Evolutionary conservation across 2,329 filamentous ascomycete genomes (phyloP).

Genomic region (Talaromyces albobiverticillius): DNA sequence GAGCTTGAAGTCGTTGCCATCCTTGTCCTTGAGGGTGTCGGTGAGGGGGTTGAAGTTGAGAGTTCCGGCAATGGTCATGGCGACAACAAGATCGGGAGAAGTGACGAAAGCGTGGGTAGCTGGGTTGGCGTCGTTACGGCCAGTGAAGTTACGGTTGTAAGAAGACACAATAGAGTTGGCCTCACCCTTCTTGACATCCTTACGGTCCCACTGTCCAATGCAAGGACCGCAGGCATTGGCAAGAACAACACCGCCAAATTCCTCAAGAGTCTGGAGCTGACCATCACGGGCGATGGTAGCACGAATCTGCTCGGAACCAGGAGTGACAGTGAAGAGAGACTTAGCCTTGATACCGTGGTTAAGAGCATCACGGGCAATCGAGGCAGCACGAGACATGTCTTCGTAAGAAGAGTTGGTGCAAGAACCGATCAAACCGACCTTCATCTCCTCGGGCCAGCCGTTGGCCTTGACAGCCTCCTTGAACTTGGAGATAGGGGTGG

Average conservation of each 20-base stretch:
- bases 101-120: slow-evolving; percentile 92
- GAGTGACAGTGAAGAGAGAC: slow-evolving; percentile 89
- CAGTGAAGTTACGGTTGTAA: slow-evolving; percentile 99
- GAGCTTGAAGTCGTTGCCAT: slow-evolving; percentile 94
- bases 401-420: slow-evolving; percentile 91
- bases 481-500: slow-evolving; percentile 97
- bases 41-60: slow-evolving; percentile 94
- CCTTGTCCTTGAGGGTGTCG: slow-evolving; percentile 87
- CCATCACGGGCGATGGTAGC: slow-evolving; percentile 89
- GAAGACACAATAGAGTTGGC: slow-evolving; percentile 97
- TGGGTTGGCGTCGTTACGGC: slow-evolving; percentile 93
- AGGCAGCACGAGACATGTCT: slow-evolving; percentile 92
- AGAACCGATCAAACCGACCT: slow-evolving; percentile 94
- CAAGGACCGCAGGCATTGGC: slow-evolving; percentile 93
- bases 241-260: slow-evolving; percentile 90
- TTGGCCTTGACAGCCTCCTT: slow-evolving; percentile 91
- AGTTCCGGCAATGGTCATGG: slow-evolving; percentile 76
- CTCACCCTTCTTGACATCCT: slow-evolving; percentile 90
- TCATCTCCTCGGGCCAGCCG: slow-evolving; percentile 93
- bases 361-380: slow-evolving; percentile 86
- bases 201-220: slow-evolving; percentile 93
- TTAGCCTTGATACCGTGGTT: slow-evolving; percentile 93
- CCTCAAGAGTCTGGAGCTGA: slow-evolving; percentile 90
- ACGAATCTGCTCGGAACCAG: slow-evolving; percentile 94
- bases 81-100: slow-evolving; percentile 85